These are phyloP conservation scores for Yarrowia sp. DNA, from an alignment of 805 yeast genomes.

Conservation along the genomic window DNA sequence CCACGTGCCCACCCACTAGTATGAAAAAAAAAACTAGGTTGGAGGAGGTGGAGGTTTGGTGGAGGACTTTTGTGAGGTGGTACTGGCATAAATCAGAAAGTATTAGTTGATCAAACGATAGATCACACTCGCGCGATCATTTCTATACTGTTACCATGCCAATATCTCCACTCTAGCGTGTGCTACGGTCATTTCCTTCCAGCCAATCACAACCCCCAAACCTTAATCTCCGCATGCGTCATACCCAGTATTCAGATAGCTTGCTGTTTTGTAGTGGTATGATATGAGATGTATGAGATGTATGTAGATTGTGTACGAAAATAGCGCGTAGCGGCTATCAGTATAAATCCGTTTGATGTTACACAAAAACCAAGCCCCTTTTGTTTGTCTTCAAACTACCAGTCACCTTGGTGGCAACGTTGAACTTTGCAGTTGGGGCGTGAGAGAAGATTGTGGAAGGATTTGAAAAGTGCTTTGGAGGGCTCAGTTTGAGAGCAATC, in stretches of 20 bases:
- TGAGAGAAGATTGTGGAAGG: not conserved
- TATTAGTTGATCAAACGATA: no score
- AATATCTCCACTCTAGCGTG: not conserved
- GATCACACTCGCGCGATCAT: not conserved
- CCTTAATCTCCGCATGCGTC: not conserved
- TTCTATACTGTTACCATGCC: not conserved
- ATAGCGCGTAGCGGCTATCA: no score
- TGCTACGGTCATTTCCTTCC: not conserved
- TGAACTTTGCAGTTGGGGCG: not conserved
- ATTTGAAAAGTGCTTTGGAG: not conserved
- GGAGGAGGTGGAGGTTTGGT: not conserved
- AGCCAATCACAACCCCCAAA: not conserved
- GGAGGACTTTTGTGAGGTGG: not conserved
- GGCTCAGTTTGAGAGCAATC: not conserved
- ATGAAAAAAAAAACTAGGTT: not conserved
- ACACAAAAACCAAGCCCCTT: not conserved
- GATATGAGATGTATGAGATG: no score
- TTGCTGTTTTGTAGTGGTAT: no score
- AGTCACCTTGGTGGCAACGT: slow-evolving; percentile 12
- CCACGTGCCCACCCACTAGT: not conserved
- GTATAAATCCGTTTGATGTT: no score
- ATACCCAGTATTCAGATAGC: no score
- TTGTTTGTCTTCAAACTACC: not conserved
- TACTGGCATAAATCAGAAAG: no score
- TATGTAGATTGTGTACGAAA: no score